Conservation (phyloP, 139 green algal genomes). For the Coelastrella sp. region DNA sequence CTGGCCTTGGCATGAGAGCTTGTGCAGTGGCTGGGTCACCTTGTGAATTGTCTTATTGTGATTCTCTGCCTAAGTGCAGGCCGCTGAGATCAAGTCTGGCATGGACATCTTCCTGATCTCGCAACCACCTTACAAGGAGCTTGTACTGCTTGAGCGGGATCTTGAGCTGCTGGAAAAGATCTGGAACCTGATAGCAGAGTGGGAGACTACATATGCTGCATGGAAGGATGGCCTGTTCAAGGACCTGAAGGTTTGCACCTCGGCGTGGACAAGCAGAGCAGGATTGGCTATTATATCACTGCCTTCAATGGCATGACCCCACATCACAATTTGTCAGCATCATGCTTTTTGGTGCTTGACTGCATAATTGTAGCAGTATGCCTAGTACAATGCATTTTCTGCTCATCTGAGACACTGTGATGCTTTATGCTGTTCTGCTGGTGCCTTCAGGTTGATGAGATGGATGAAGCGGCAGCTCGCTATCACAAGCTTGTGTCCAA, state of each 20-base stretch:
- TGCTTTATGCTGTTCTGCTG: background rate
- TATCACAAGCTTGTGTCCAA: constrained; percentile 78
- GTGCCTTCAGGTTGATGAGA: constrained; percentile 74
- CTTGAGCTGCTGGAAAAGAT: constrained; percentile 80
- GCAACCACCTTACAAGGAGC: constrained; percentile 81
- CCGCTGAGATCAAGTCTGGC: constrained; percentile 78
- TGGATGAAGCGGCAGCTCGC: constrained; percentile 81
- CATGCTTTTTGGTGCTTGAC: no score
- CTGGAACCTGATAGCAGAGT: constrained; percentile 82
- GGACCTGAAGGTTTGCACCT: constrained; percentile 73
- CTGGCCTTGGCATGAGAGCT: background rate
- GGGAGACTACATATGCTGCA: constrained; percentile 75
- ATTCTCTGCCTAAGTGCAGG: constrained; percentile 30
- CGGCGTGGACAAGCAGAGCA: background rate
- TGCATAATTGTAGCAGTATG: no score
- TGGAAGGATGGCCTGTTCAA: constrained; percentile 89
- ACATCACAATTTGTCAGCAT: no score
- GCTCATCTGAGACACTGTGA: no score
- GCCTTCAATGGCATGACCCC: background rate
- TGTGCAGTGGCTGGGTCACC: no score
- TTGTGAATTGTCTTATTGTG: background rate
- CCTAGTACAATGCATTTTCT: no score
- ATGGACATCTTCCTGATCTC: constrained; percentile 92
- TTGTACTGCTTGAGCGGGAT: constrained; percentile 74
- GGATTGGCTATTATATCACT: background rate